Base-by-base conservation (phyloP, 2,329 filamentous ascomycete genomes). In the Nemania sp. region DNA sequence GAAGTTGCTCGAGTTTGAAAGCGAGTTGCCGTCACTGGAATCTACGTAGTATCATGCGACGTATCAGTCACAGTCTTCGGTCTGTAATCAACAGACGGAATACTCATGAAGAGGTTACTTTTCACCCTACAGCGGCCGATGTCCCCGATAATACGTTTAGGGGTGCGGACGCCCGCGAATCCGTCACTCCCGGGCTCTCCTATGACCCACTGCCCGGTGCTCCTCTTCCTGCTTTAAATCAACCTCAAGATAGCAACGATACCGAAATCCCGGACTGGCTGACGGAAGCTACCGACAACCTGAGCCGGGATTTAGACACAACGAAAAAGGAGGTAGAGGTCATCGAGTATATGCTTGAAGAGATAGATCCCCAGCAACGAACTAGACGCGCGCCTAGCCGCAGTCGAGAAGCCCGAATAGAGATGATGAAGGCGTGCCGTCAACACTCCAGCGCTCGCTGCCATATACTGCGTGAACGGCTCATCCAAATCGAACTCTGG, bases 301-400 rank as follows among this genome's bases (percentile, higher is more conserved):
- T 67, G 33, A 48, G 43, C n/a, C 54, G 58, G 34, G 64, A 67
- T 19, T 52, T 68, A 3, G 58, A 63, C 8, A 63, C 62, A 5
- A 63, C 64, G 2, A 59, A 58, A 40, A 64, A 60, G 19, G 66
- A 69, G 42, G 55, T 68, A 2, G 60, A 63, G n/a, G 57, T 68
- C 12, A 54, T 65, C 14, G 57, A 45, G 34, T 61, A 55, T 12
- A 46, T 61, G 5, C 41, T 67, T 12, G 57, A 62, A 15, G 61
- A 65, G 6, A 28, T 61, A 9, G 57, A 60, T 7, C n/a, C 14
- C n/a, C 33, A 41, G 8, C 40, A 33, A 6, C 17, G 42, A 26
- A 40, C 40, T 9, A 39, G 53, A n/a, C 40, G 24, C 9, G 20
- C 28, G 33, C 20, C 31, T 2, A 49, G n/a, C n/a, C 17, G n/a